phyloP scores from a whole-genome alignment of 148 eudicot species.

The Suaeda aralocaspica region DNA sequence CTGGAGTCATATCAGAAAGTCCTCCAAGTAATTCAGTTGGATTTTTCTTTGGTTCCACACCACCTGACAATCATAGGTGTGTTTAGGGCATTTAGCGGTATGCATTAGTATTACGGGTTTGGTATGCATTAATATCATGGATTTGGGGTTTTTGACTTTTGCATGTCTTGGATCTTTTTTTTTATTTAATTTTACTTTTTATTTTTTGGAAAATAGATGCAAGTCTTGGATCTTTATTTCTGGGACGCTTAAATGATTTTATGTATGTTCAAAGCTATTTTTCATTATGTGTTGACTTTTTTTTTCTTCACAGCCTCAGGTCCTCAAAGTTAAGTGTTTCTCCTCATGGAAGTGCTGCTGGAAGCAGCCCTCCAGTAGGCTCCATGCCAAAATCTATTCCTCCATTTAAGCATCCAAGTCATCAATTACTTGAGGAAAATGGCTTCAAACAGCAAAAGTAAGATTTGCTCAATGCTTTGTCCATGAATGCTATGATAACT shows the following conservation, averaged over 20 bases:
- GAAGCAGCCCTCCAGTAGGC: conserved; percentile 84
- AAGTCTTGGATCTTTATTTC: no score
- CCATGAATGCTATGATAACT: background rate
- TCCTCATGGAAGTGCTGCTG: conserved; percentile 56
- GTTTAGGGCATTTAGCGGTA: conserved; percentile 22
- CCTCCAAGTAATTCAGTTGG: conserved; percentile 93
- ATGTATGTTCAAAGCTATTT: no score
- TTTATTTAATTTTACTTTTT: background rate
- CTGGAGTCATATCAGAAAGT: conserved; percentile 68
- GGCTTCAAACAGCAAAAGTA: conserved; percentile 93
- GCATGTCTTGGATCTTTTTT: no score
- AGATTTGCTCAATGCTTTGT: conserved; percentile 18
- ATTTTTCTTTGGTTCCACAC: conserved; percentile 87
- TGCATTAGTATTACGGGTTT: background rate
- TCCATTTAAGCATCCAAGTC: conserved; percentile 95
- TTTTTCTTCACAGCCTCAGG: conserved; percentile 43
- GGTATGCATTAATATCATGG: background rate
- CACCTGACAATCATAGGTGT: conserved; percentile 86
- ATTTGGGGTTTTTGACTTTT: no score
- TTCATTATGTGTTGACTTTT: background rate
- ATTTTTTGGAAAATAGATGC: no score
- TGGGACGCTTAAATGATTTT: no score
- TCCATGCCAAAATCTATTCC: conserved; percentile 84
- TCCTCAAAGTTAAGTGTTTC: conserved; percentile 77
- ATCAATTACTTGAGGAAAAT: conserved; percentile 86